Conservation (phyloP, 2,329 filamentous ascomycete genomes). For the Alternaria gaisen region DNA sequence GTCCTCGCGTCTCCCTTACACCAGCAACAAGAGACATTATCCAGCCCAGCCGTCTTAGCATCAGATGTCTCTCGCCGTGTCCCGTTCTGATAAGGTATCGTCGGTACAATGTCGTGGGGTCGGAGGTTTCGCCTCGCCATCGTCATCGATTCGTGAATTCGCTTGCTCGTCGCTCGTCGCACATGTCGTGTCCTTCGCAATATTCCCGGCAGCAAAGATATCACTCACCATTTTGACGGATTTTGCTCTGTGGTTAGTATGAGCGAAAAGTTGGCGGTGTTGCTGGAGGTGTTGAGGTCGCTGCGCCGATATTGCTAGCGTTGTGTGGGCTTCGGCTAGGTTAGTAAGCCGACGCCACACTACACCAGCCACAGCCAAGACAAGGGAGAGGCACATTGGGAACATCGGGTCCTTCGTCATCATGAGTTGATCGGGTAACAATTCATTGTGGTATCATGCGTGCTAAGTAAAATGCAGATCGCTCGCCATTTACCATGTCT, state of each 20-base stretch:
- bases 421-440: background rate
- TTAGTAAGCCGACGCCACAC: constrained; percentile 30
- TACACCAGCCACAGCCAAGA: constrained; percentile 28
- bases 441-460: constrained; percentile 43
- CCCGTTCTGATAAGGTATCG: background rate
- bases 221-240: constrained; percentile 54
- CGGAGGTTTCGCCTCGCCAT: constrained; percentile 28
- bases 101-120: constrained; percentile 17
- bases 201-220: background rate
- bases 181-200: constrained; percentile 20
- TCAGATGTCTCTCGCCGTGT: background rate
- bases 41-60: background rate
- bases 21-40: background rate
- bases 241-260: constrained; percentile 48
- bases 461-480: constrained; percentile 18
- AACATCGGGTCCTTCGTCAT: background rate
- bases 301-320: constrained; percentile 36
- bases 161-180: constrained; percentile 46
- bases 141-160: constrained; percentile 30
- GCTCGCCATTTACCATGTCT: background rate
- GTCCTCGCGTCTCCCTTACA: background rate
- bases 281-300: constrained; percentile 40
- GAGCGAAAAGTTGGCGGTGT: constrained; percentile 47
- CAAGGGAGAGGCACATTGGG: background rate
- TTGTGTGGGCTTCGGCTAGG: constrained; percentile 45